These are phyloP conservation scores for Penicillium samsonianum DNA, from an alignment of 495 filamentous ascomycete species.

Conservation along the genomic window DNA sequence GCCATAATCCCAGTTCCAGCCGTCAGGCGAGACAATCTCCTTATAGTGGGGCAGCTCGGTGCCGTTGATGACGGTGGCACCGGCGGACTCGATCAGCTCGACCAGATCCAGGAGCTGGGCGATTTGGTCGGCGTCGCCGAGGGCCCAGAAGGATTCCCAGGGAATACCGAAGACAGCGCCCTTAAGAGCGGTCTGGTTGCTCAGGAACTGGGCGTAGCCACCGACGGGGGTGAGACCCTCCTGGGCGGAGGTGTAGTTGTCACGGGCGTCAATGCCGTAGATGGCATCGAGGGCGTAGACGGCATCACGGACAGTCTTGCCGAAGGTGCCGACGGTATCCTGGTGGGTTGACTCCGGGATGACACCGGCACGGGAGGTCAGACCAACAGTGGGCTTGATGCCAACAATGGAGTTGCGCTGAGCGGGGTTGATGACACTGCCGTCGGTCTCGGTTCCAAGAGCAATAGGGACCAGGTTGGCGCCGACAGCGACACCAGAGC, in stretches of 20 bases:
- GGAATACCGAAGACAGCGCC: conserved; percentile 69
- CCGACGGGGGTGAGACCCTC: conserved; percentile 50
- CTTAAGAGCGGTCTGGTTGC: conserved; percentile 52
- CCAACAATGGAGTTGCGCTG: conserved; percentile 56
- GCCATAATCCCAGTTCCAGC: conserved; percentile 76
- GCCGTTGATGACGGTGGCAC: conserved; percentile 68
- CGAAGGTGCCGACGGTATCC: conserved; percentile 68
- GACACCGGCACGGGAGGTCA: conserved; percentile 62
- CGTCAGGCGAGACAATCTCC: conserved; percentile 59
- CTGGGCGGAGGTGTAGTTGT: conserved; percentile 63
- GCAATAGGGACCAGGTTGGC: conserved; percentile 63
- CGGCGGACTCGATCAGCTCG: conserved; percentile 55
- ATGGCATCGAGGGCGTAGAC: conserved; percentile 66
- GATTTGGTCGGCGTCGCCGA: conserved; percentile 55
- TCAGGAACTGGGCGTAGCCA: conserved; percentile 59
- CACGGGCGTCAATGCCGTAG: conserved; percentile 57
- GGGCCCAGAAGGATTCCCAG: conserved; percentile 67
- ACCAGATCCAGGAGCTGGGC: conserved; percentile 54
- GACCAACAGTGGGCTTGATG: conserved; percentile 69
- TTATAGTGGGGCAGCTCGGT: conserved; percentile 66
- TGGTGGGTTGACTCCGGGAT: conserved; percentile 66
- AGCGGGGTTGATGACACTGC: conserved; percentile 71
- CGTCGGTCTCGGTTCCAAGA: conserved; percentile 75
- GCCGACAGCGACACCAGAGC: conserved; percentile 61
- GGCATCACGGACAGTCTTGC: conserved; percentile 65